Evolutionary conservation across 129 eudicot species (phyloP).

Genomic region (Erigeron canadensis): DNA sequence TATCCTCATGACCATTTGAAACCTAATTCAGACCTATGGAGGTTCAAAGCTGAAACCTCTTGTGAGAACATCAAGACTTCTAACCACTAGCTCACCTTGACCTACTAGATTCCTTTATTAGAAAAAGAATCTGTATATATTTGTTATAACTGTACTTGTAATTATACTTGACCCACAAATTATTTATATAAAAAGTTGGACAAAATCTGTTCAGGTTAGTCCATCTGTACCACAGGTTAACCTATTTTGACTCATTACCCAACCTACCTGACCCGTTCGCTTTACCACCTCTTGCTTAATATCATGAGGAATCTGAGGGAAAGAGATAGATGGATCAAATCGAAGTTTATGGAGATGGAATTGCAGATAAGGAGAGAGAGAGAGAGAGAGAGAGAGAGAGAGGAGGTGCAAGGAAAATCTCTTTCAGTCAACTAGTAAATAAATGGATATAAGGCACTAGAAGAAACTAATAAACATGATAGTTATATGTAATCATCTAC

Average conservation of each 20-base stretch:
- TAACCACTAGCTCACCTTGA: too few species aligned
- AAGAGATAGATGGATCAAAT: background rate
- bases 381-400: background rate
- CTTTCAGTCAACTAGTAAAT: background rate
- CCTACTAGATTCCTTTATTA: too few species aligned
- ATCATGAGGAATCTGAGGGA: background rate
- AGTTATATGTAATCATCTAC: constrained; percentile 1
- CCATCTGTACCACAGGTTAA: background rate
- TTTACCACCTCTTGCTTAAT: background rate
- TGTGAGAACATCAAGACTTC: too few species aligned
- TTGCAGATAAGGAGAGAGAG: background rate
- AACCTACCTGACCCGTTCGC: background rate
- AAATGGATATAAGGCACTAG: background rate
- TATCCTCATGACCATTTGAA: too few species aligned
- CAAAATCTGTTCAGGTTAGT: background rate
- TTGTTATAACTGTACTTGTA: background rate
- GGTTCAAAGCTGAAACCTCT: too few species aligned
- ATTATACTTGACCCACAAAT: background rate
- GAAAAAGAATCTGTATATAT: too few species aligned
- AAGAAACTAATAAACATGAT: background rate
- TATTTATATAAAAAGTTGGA: background rate
- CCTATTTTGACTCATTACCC: background rate
- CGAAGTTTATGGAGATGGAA: background rate
- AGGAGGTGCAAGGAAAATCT: background rate
- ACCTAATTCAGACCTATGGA: too few species aligned